phyloP scores from a whole-genome alignment of 164 flowering plant genomes.

The Macadamia integrifolia region DNA sequence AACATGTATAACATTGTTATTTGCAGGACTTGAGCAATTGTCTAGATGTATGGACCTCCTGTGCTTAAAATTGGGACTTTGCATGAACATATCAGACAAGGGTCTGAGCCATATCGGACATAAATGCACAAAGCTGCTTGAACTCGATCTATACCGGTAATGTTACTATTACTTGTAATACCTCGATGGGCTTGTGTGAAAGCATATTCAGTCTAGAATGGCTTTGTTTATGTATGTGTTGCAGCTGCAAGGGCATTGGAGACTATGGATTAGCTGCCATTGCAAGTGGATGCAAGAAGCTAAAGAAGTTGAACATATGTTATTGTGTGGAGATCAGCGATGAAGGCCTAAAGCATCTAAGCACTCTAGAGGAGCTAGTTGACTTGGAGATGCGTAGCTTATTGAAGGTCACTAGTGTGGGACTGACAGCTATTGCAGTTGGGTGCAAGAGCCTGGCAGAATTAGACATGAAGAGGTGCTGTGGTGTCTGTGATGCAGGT shows the following conservation, averaged over 20 bases:
- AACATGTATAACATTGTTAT: neutral
- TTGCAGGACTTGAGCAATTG: slow-evolving; percentile 51
- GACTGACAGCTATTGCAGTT: slow-evolving; percentile 46
- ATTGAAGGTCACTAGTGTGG: slow-evolving; percentile 38
- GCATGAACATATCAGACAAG: slow-evolving; percentile 44
- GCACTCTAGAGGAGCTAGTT: slow-evolving; percentile 42
- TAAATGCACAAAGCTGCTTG: slow-evolving; percentile 41
- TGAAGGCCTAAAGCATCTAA: slow-evolving; percentile 39
- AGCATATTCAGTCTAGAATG: too few species aligned
- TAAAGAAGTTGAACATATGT: slow-evolving; percentile 52
- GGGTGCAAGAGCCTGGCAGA: slow-evolving; percentile 54
- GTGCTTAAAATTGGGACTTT: slow-evolving; percentile 57
- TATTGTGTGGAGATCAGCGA: slow-evolving; percentile 56
- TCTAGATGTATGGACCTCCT: slow-evolving; percentile 47
- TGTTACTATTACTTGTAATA: too few species aligned
- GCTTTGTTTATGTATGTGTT: neutral
- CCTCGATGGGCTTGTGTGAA: too few species aligned
- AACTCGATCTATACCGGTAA: slow-evolving; percentile 76
- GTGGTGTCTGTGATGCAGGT: slow-evolving; percentile 45
- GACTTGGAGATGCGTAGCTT: slow-evolving; percentile 60
- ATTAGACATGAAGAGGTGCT: slow-evolving; percentile 61
- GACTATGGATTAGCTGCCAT: slow-evolving; percentile 57
- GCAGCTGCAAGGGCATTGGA: slow-evolving; percentile 57
- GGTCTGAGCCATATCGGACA: slow-evolving; percentile 52
- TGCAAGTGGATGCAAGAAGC: slow-evolving; percentile 56